Percentiles rank a stretch among this genome's conserved stretches.
phyloP scores from a whole-genome alignment of 2,329 filamentous ascomycete species.

The Pseudopyrenochaeta lycopersici region DNA sequence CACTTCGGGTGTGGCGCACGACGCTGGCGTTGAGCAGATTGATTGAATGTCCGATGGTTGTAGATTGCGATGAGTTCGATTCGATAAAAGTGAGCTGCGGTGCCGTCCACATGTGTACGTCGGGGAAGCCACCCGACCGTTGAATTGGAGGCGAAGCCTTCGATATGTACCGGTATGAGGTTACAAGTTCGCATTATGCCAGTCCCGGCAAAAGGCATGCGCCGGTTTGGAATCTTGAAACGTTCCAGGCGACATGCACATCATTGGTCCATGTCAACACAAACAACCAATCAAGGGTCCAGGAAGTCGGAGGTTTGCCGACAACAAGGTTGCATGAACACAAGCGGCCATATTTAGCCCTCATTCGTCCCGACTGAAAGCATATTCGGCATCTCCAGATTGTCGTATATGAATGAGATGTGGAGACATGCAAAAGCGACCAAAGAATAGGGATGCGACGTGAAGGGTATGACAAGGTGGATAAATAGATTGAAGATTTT shows the following conservation, averaged over 20 bases:
- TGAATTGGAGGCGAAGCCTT: not conserved
- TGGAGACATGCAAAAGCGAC: not conserved
- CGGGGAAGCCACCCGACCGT: not conserved
- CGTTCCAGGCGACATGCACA: not conserved
- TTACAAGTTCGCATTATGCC: constrained; percentile 10
- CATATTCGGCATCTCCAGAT: too few relatives aligned
- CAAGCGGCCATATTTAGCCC: too few relatives aligned
- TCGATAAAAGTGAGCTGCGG: not conserved
- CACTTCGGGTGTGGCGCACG: not conserved
- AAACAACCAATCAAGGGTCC: not conserved
- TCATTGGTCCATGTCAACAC: not conserved
- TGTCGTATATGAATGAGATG: too few relatives aligned
- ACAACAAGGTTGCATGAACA: not conserved
- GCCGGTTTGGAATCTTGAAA: constrained; percentile 22
- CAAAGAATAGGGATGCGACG: too few relatives aligned
- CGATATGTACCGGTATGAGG: constrained; percentile 7
- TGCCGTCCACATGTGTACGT: not conserved
- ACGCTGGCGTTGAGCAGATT: not conserved
- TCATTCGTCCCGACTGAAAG: too few relatives aligned
- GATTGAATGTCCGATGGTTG: not conserved
- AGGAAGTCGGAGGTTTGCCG: not conserved
- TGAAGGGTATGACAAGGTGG: too few relatives aligned
- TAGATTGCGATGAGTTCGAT: not conserved
- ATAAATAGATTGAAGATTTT: too few relatives aligned
- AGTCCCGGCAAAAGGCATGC: constrained; percentile 8